These are phyloP conservation scores for Mycogone perniciosa DNA, from an alignment of 2,329 filamentous ascomycete species.

Conservation along the genomic window DNA sequence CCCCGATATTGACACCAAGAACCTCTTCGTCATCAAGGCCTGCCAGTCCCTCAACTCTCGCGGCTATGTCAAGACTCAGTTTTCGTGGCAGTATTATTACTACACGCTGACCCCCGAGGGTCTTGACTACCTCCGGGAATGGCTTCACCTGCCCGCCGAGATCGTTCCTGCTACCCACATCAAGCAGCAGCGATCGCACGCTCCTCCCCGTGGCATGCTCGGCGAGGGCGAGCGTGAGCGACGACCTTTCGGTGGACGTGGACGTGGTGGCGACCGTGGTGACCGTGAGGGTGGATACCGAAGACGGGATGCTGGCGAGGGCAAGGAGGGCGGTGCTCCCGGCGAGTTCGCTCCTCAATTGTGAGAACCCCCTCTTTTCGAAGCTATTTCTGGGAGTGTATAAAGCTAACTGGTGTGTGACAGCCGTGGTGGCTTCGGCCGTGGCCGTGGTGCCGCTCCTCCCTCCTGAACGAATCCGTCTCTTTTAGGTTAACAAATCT, in stretches of 20 bases:
- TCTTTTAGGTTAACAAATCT: conserved; percentile 38
- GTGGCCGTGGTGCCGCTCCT: conserved; percentile 75
- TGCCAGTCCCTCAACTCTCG: conserved; percentile 96
- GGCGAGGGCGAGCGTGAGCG: conserved; percentile 77
- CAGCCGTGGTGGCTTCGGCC: conserved; percentile 81
- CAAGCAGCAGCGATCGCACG: conserved; percentile 99
- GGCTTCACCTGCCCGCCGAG: conserved; percentile 99
- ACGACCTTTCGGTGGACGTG: conserved; percentile 77
- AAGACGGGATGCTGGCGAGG: conserved; percentile 77
- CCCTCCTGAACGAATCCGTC: conserved; percentile 49
- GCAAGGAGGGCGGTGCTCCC: conserved; percentile 88
- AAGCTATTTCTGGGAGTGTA: background rate
- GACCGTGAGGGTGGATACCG: conserved; percentile 88
- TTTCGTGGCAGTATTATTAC: conserved; percentile 99
- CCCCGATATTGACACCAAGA: conserved; percentile 98
- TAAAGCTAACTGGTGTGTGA: conserved; percentile 19
- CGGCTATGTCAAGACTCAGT: conserved; percentile 99
- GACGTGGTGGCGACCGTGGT: conserved; percentile 67
- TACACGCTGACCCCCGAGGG: conserved; percentile 99
- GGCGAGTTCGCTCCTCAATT: conserved; percentile 90
- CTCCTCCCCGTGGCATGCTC: conserved; percentile 97
- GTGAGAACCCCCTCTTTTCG: conserved; percentile 42
- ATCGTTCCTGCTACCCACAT: conserved; percentile 99
- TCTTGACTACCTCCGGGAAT: conserved; percentile 99
- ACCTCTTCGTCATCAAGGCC: conserved; percentile 99